Base-by-base conservation (phyloP, 1,139 yeast species). In the Protomyces inouyei region DNA sequence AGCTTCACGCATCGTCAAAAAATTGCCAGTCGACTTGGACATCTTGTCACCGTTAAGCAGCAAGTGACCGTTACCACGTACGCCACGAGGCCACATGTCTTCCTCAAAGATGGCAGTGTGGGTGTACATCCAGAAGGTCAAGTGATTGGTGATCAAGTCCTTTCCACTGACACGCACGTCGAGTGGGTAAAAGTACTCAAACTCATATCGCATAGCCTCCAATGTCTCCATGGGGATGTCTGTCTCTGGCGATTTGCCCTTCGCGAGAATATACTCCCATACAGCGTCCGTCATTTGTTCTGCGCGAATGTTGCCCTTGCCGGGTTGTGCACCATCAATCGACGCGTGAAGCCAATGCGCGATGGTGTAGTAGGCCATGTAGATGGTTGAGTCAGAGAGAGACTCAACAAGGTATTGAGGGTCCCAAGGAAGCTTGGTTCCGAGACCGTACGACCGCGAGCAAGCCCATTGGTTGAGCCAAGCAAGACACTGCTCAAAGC, bases 391-490 rank as follows among this genome's bases (percentile, higher is more conserved):
- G 76, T 95, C 99, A 52, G 97, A 88, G 71, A 95, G 82, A 23
- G 97, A 91, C 78, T 95, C 99, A 66, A 95, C 93, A 73, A 95
- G 83, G 74, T 87, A 92, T 76, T 86, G 86, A 71, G 88, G 86
- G 78, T 95, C 99, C 99, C 99, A 95, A 68, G 99, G 99, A 70
- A 95, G 84, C 76, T 81, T 86, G 67, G 98, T 86, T 75, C 99
- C 99, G 71, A 95, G 82, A 75, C 98, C 99, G 72, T 89, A 95
- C 68, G 95, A 87, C 82, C 98, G 88, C 67, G 96, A 89, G 68
- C 95, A 89, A 63, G 99, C 98, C 99, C 99, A 95, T 79, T 91
- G 92, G 79, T 88, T 89, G 74, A 95, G 84, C 99, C 99, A 95
- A 70, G 87, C 95, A 71, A 95, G 82, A 66, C 89, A 96, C 77